Conservation (phyloP, 371 early-diverging fungal genomes). For the Rhizopus delemar region DNA sequence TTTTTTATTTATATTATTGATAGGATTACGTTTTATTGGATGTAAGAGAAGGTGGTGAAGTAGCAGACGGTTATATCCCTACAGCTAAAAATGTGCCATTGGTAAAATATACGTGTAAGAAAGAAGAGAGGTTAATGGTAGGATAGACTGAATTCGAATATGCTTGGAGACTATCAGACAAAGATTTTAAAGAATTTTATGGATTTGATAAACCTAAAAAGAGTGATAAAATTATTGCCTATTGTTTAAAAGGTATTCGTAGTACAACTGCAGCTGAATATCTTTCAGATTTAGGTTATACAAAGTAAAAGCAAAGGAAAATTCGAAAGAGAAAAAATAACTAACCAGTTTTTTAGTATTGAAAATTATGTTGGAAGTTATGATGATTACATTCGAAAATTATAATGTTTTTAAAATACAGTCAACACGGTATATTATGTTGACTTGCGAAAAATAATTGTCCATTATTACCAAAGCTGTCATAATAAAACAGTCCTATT, state of each 20-base stretch:
- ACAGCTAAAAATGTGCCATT: constrained; percentile 62
- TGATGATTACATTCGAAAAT: constrained; percentile 50
- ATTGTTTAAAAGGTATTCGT: constrained; percentile 64
- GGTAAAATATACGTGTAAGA: constrained; percentile 29
- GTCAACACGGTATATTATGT: too few species aligned
- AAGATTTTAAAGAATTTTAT: constrained; percentile 54
- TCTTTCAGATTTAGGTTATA: constrained; percentile 50
- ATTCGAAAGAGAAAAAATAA: background rate
- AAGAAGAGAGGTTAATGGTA: background rate
- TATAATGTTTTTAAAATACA: too few species aligned
- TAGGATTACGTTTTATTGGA: constrained; percentile 50
- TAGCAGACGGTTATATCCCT: constrained; percentile 58
- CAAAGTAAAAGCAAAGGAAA: constrained; percentile 27
- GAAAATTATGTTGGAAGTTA: constrained; percentile 67
- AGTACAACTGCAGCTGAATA: constrained; percentile 56
- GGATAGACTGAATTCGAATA: constrained; percentile 50
- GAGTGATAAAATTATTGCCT: constrained; percentile 50
- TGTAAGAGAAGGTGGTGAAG: constrained; percentile 62
- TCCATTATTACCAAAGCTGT: too few species aligned
- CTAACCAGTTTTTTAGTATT: constrained; percentile 22
- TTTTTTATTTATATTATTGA: background rate
- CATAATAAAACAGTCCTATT: too few species aligned
- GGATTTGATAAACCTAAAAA: constrained; percentile 53
- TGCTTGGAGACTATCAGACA: constrained; percentile 49
- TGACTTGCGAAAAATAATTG: too few species aligned